A percentile compares a stretch with the other conserved stretches of the same genome.
These are phyloP conservation scores for Cryphonectria naterciae DNA, from an alignment of 2,329 filamentous ascomycete genomes.

Conservation along the genomic window DNA sequence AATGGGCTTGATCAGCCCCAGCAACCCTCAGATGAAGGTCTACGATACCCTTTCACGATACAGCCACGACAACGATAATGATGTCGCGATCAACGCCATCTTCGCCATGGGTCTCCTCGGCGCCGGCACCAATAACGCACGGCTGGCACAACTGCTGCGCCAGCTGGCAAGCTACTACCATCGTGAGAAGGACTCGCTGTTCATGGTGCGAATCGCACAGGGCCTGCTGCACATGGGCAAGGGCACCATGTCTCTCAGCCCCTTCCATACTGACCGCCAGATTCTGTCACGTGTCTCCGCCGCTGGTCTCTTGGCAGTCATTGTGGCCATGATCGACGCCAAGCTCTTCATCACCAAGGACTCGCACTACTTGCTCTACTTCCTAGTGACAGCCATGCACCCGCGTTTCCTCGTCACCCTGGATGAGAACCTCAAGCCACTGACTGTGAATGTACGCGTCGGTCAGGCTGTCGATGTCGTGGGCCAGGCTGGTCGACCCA, in stretches of 20 bases:
- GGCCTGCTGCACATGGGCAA: conserved; percentile 99
- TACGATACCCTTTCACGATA: conserved; percentile 98
- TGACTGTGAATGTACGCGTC: conserved; percentile 94
- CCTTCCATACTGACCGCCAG: conserved; percentile 99
- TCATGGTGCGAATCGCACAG: conserved; percentile 99
- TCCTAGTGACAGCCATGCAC: conserved; percentile 94
- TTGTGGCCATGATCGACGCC: conserved; percentile 92
- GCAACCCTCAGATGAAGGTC: conserved; percentile 99
- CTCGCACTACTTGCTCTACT: conserved; percentile 94
- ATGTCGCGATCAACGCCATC: conserved; percentile 97
- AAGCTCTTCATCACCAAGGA: conserved; percentile 75
- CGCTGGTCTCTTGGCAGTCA: conserved; percentile 84
- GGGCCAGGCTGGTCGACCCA: conserved; percentile 92
- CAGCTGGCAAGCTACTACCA: conserved; percentile 99
- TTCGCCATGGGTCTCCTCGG: conserved; percentile 98
- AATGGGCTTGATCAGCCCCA: conserved; percentile 95
- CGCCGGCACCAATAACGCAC: conserved; percentile 96
- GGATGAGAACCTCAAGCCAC: conserved; percentile 89
- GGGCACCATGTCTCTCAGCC: conserved; percentile 91
- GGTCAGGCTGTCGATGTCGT: conserved; percentile 98
- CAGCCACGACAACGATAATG: conserved; percentile 97
- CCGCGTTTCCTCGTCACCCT: conserved; percentile 95
- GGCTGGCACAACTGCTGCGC: conserved; percentile 88
- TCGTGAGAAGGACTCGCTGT: conserved; percentile 91
- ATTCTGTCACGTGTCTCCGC: conserved; percentile 91